Conservation (phyloP, 1,284 basidiomycete species). For the Afroboletus lepidellus region DNA sequence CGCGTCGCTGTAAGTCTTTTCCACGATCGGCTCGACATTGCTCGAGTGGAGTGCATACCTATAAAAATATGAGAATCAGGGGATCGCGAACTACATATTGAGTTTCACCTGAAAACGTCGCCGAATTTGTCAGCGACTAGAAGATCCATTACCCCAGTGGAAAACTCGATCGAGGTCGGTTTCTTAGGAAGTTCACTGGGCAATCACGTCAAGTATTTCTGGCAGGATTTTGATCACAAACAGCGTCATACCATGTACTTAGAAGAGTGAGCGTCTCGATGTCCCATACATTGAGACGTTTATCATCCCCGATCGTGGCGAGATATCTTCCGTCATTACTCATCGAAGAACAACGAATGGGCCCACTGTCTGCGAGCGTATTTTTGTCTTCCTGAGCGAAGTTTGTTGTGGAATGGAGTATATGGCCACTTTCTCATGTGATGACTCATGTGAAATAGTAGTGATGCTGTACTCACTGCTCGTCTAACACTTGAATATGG, state of each 20-base stretch:
- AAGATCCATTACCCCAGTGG: constrained; percentile 55
- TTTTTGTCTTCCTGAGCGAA: constrained; percentile 35
- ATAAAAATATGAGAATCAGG: neutral
- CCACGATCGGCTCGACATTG: constrained; percentile 15
- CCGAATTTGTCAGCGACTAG: constrained; percentile 85
- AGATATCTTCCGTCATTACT: constrained; percentile 49
- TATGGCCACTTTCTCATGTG: constrained; percentile 48
- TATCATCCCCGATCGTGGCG: constrained; percentile 75
- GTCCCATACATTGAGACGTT: constrained; percentile 73
- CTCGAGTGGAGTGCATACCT: constrained; percentile 51
- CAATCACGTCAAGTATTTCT: constrained; percentile 11
- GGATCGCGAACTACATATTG: too few species aligned
- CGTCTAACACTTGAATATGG: constrained; percentile 56
- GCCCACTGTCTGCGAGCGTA: constrained; percentile 46
- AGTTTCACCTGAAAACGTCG: constrained; percentile 70
- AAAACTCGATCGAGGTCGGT: constrained; percentile 64
- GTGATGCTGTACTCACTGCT: constrained; percentile 38
- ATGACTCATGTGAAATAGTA: constrained; percentile 4
- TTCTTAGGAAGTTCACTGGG: constrained; percentile 74
- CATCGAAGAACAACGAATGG: constrained; percentile 62
- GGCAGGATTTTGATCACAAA: neutral
- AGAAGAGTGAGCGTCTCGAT: constrained; percentile 54
- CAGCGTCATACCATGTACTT: constrained; percentile 58
- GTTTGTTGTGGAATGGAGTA: constrained; percentile 47
- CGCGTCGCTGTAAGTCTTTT: constrained; percentile 44